Conservation (phyloP, 257 asterid species). For the Ocimum tenuiflorum region DNA sequence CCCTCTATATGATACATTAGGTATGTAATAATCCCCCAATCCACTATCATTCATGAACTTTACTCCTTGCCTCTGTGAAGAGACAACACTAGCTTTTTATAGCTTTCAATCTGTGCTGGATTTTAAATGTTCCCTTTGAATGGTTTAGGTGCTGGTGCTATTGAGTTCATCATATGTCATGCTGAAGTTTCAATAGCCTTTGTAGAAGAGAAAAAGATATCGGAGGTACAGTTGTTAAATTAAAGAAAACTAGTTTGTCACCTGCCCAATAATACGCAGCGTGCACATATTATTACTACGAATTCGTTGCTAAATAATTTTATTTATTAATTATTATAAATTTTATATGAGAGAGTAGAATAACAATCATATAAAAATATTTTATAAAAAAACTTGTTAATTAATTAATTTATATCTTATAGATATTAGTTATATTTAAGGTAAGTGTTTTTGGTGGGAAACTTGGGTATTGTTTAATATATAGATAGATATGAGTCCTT, state of each 20-base stretch:
- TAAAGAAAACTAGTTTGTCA: too few relatives aligned
- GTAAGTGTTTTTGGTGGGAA: too few relatives aligned
- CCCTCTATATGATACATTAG: conserved; percentile 91
- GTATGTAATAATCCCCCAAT: conserved; percentile 34
- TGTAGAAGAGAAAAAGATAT: conserved; percentile 80
- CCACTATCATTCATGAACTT: conserved; percentile 1
- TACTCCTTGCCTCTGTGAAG: neutral
- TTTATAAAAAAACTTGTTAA: too few relatives aligned
- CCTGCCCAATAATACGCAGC: too few relatives aligned
- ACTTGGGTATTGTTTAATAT: too few relatives aligned
- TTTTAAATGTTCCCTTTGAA: neutral
- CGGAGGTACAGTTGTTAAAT: conserved; percentile 50
- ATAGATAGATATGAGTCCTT: neutral
- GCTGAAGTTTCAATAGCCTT: conserved; percentile 86
- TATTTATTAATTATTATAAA: too few relatives aligned
- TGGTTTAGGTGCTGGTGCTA: conserved; percentile 84
- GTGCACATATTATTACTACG: too few relatives aligned
- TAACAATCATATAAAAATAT: too few relatives aligned
- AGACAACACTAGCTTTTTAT: neutral
- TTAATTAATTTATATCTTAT: too few relatives aligned
- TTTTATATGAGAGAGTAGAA: too few relatives aligned
- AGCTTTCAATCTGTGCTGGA: conserved; percentile 15
- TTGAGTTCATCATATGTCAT: conserved; percentile 87
- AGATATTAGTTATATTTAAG: too few relatives aligned
- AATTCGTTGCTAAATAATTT: too few relatives aligned